Percentiles rank a stretch among this genome's conserved stretches.
phyloP scores from a whole-genome alignment of 345 rosid genomes.

The Eutrema yunnanense region DNA sequence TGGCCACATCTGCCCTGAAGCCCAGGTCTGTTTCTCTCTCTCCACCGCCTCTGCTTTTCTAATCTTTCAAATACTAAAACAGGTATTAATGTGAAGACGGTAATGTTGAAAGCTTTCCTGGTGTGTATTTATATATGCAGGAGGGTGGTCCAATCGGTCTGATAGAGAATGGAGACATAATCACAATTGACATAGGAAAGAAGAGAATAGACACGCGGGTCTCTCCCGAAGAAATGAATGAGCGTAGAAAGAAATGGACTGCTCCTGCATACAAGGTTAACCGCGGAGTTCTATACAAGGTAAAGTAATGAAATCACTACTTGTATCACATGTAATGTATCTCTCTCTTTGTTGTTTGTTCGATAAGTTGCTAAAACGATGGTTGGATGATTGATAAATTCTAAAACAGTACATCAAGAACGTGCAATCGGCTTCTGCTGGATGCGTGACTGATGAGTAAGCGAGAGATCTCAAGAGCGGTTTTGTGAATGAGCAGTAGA shows the following conservation, averaged over 20 bases:
- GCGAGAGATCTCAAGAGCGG: slow-evolving; percentile 13
- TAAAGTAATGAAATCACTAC: slow-evolving; percentile 7
- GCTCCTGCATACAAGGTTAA: slow-evolving; percentile 69
- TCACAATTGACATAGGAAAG: slow-evolving; percentile 65
- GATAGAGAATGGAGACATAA: slow-evolving; percentile 65
- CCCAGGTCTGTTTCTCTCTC: slow-evolving; percentile 53
- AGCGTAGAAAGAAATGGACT: slow-evolving; percentile 67
- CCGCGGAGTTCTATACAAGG: slow-evolving; percentile 79
- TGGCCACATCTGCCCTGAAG: slow-evolving; percentile 97
- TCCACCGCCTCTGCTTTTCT: neutral
- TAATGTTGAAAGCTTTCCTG: neutral
- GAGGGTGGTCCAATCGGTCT: slow-evolving; percentile 98
- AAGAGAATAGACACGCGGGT: slow-evolving; percentile 67
- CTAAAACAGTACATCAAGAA: slow-evolving; percentile 82
- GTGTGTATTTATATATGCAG: slow-evolving; percentile 33
- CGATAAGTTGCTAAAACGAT: neutral
- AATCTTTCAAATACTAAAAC: neutral
- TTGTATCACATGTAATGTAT: neutral
- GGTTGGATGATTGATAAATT: neutral
- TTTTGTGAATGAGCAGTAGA: slow-evolving; percentile 40
- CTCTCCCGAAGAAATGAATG: slow-evolving; percentile 54
- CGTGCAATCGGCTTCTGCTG: slow-evolving; percentile 76
- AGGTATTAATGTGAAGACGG: neutral
- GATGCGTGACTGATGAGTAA: slow-evolving; percentile 93
- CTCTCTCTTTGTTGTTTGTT: slow-evolving; percentile 7